Conservation (phyloP, 805 yeast species). For the Dipodascopsis tothii region DNA sequence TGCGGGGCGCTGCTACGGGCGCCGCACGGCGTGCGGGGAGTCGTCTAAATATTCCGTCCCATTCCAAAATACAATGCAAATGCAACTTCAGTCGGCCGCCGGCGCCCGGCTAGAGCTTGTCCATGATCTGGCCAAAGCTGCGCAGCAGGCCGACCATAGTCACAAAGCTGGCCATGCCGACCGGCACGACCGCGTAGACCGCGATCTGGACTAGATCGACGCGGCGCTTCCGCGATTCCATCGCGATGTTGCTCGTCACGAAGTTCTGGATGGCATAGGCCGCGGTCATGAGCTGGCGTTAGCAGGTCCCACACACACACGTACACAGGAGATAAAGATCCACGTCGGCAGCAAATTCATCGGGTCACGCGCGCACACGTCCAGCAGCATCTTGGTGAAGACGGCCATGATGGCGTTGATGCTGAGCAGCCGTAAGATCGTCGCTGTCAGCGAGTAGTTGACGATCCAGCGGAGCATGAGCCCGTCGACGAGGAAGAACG, state of each 20-base stretch:
- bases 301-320: not conserved
- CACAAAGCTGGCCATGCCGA: constrained; percentile 86
- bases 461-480: constrained; percentile 85
- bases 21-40: too few species aligned
- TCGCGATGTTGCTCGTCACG: constrained; percentile 56
- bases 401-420: constrained; percentile 68
- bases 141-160: constrained; percentile 83
- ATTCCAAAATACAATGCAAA: too few species aligned
- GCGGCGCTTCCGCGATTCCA: constrained; percentile 48
- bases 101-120: too few species aligned
- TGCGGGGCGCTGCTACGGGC: too few species aligned
- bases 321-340: constrained; percentile 78
- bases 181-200: constrained; percentile 97
- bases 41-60: too few species aligned
- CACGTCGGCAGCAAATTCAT: constrained; percentile 78
- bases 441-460: constrained; percentile 79
- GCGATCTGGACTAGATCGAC: constrained; percentile 70
- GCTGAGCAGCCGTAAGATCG: constrained; percentile 76
- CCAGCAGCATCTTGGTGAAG: constrained; percentile 57
- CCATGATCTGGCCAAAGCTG: constrained; percentile 4
- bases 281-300: constrained; percentile 44
- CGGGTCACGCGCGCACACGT: constrained; percentile 63
- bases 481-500: constrained; percentile 79
- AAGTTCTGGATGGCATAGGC: constrained; percentile 81
- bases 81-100: too few species aligned